These are phyloP conservation scores for Mortierella sp. DNA, from an alignment of 371 early-diverging fungal genomes.

Conservation along the genomic window DNA sequence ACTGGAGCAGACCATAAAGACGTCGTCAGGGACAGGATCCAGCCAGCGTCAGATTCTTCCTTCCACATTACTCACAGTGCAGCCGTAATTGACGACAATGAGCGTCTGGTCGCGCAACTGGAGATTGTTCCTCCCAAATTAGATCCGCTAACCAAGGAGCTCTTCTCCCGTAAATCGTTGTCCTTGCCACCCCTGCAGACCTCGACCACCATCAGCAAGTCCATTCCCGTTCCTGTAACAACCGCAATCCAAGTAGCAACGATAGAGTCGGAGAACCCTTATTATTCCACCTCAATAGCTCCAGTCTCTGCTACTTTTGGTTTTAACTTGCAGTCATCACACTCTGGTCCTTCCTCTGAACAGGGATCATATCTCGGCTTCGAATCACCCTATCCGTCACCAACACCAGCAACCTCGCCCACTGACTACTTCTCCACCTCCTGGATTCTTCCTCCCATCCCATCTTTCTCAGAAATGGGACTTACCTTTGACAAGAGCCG, in stretches of 20 bases:
- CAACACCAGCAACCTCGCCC: constrained; percentile 25
- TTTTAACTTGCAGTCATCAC: background rate
- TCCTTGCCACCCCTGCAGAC: constrained; percentile 39
- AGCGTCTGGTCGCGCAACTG: constrained; percentile 30
- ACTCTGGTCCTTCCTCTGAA: too few species aligned
- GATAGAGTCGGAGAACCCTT: background rate
- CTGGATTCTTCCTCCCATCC: constrained; percentile 49
- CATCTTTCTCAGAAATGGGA: constrained; percentile 45
- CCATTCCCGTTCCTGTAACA: constrained; percentile 14
- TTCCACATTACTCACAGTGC: background rate
- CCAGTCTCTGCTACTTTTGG: background rate
- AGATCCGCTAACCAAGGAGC: constrained; percentile 14
- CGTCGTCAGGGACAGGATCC: background rate
- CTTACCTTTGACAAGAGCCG: constrained; percentile 36
- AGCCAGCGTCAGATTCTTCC: background rate
- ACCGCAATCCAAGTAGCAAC: background rate
- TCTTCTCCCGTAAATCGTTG: constrained; percentile 30
- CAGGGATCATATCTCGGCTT: background rate
- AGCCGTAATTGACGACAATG: constrained; percentile 11
- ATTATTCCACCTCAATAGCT: background rate
- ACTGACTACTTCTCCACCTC: constrained; percentile 23
- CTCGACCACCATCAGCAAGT: constrained; percentile 14
- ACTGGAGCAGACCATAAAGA: background rate
- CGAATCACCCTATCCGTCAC: constrained; percentile 15
- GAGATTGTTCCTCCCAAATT: constrained; percentile 16